Evolutionary conservation across 169 alveolate genomes (phyloP).

Genomic region (Plasmodium inui): DNA sequence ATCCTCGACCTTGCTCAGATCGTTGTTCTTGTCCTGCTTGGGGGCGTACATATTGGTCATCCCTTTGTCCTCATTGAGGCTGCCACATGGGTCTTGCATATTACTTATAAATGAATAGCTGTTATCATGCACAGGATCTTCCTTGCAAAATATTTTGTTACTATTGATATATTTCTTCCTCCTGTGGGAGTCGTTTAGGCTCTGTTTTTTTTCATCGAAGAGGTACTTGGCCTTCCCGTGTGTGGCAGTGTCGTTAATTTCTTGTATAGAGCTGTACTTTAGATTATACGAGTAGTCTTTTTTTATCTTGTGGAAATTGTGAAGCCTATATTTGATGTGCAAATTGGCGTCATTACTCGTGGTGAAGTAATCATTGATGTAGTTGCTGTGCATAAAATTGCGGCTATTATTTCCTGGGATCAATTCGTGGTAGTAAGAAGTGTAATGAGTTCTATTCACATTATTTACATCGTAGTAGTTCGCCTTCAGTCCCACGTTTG

Average conservation of each 20-base stretch:
- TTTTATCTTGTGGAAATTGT: constrained; percentile 26
- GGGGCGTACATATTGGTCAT: background rate
- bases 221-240: background rate
- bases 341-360: constrained; percentile 24
- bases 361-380: constrained; percentile 62
- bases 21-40: background rate
- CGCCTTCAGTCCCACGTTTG: constrained; percentile 12
- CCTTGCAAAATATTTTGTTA: background rate
- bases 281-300: constrained; percentile 17
- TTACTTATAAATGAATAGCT: background rate
- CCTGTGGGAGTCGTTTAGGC: constrained; percentile 2
- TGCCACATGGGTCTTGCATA: background rate
- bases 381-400: constrained; percentile 57
- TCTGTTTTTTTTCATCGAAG: background rate
- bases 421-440: constrained; percentile 43
- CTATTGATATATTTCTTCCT: background rate
- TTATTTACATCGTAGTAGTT: constrained; percentile 18
- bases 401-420: background rate
- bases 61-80: background rate
- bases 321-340: constrained; percentile 50
- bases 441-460: constrained; percentile 41
- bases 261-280: constrained; percentile 74
- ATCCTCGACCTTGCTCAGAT: background rate
- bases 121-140: background rate
- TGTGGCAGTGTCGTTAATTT: constrained; percentile 21